Conservation (phyloP, 176 grass and related monocot genomes). For the Eleusine coracana region DNA sequence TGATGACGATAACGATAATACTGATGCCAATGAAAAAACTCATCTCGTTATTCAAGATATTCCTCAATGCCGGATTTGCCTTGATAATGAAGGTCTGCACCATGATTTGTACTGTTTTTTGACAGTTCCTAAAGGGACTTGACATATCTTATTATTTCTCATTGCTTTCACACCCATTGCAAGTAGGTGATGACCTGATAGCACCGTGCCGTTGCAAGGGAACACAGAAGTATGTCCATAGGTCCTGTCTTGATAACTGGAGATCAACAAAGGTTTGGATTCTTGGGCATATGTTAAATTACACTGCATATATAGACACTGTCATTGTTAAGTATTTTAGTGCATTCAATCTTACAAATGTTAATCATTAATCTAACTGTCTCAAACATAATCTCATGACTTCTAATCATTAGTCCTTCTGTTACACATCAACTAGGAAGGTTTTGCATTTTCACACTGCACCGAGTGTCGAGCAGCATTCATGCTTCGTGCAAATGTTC, state of each 20-base stretch:
- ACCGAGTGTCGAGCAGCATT: slow-evolving; percentile 93
- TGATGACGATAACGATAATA: slow-evolving; percentile 39
- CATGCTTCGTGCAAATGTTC: slow-evolving; percentile 87
- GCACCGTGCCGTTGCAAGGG: slow-evolving; percentile 89
- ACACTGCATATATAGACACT: neutral
- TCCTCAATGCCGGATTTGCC: slow-evolving; percentile 89
- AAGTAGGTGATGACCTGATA: slow-evolving; percentile 84
- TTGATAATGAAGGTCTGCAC: slow-evolving; percentile 84
- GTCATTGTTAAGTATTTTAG: neutral
- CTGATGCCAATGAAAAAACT: slow-evolving; percentile 55
- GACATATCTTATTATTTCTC: slow-evolving; percentile 20
- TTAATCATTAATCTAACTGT: slow-evolving; percentile 16
- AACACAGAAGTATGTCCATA: slow-evolving; percentile 96
- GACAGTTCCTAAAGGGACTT: slow-evolving; percentile 6
- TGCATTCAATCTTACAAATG: slow-evolving; percentile 1
- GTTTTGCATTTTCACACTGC: slow-evolving; percentile 99
- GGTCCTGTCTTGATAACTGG: slow-evolving; percentile 96
- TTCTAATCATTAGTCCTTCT: slow-evolving; percentile 11
- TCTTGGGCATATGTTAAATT: slow-evolving; percentile 20
- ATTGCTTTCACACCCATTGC: neutral
- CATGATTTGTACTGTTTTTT: slow-evolving; percentile 16
- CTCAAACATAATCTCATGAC: neutral
- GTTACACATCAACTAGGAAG: slow-evolving; percentile 68
- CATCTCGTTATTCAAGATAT: slow-evolving; percentile 66
- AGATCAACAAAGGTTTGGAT: slow-evolving; percentile 88